Percentiles rank a stretch among this genome's conserved stretches.
Conservation (phyloP, 2,329 filamentous ascomycete species). For the Cercospora sp. region DNA sequence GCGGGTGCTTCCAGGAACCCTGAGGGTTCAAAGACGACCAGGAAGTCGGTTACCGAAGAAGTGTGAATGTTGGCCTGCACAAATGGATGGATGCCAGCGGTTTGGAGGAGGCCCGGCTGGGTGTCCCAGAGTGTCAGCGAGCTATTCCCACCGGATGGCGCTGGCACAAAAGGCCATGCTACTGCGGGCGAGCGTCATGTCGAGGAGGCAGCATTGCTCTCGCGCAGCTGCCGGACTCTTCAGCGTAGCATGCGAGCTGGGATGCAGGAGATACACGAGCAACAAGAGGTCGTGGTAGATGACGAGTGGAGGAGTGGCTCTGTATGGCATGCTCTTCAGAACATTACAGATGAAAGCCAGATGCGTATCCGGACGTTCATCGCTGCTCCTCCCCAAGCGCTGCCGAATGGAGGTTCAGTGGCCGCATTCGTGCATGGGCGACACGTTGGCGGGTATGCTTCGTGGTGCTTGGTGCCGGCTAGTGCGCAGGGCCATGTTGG, state of each 20-base stretch:
- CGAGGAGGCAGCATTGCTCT: not conserved
- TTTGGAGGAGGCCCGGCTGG: not conserved
- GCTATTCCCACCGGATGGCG: not conserved
- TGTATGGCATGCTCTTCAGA: too few species aligned
- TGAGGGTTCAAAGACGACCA: not conserved
- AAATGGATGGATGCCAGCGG: not conserved
- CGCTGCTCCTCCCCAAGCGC: too few species aligned
- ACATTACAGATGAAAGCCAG: too few species aligned
- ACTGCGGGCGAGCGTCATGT: not conserved
- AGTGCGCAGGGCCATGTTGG: not conserved
- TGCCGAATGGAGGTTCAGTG: too few species aligned
- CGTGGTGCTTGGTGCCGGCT: not conserved
- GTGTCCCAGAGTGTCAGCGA: not conserved
- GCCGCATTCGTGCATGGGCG: too few species aligned
- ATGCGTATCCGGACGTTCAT: too few species aligned
- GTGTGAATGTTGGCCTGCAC: not conserved
- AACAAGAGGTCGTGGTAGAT: not conserved
- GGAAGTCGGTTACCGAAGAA: conserved; percentile 3
- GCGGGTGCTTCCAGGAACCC: not conserved
- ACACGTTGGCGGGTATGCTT: not conserved
- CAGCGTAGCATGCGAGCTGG: not conserved
- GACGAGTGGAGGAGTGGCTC: too few species aligned
- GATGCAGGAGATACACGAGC: not conserved
- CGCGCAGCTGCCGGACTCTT: too few species aligned
- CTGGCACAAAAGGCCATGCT: not conserved